These are phyloP conservation scores for Eimeria sp. DNA, from an alignment of 169 alveolate genomes.

Conservation along the genomic window DNA sequence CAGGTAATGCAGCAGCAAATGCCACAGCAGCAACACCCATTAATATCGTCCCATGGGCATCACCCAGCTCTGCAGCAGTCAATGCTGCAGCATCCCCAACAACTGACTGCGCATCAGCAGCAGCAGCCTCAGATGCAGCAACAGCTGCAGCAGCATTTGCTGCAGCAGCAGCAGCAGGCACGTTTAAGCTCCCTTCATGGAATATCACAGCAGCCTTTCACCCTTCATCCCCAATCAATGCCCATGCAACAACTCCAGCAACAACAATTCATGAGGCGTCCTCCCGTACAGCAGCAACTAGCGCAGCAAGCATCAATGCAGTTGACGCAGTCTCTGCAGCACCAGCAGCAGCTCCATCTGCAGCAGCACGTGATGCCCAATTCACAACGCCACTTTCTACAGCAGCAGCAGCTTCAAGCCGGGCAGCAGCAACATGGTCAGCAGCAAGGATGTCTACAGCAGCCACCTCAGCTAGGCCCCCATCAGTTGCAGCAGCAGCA, in stretches of 20 bases:
- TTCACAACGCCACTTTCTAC: conserved; percentile 43
- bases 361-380: conserved; percentile 28
- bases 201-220: conserved; percentile 35
- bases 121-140: conserved; percentile 28
- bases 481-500: conserved; percentile 68
- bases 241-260: conserved; percentile 57
- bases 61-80: conserved; percentile 60
- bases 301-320: conserved; percentile 32
- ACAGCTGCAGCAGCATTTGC: conserved; percentile 12
- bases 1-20: conserved; percentile 16
- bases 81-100: conserved; percentile 60
- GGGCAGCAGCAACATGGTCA: conserved; percentile 57
- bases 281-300: conserved; percentile 46
- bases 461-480: conserved; percentile 8
- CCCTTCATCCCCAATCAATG: conserved; percentile 24
- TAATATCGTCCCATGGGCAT: conserved; percentile 14
- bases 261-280: conserved; percentile 23
- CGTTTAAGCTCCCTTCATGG: conserved; percentile 10
- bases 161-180: conserved; percentile 46
- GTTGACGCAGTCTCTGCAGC: conserved; percentile 10
- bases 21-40: conserved; percentile 31
- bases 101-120: conserved; percentile 38
- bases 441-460: conserved; percentile 32
- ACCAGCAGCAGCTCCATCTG: conserved; percentile 48
- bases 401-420: conserved; percentile 55